phyloP scores from a whole-genome alignment of 768 basidiomycete species.

The Lactarius psammicola region DNA sequence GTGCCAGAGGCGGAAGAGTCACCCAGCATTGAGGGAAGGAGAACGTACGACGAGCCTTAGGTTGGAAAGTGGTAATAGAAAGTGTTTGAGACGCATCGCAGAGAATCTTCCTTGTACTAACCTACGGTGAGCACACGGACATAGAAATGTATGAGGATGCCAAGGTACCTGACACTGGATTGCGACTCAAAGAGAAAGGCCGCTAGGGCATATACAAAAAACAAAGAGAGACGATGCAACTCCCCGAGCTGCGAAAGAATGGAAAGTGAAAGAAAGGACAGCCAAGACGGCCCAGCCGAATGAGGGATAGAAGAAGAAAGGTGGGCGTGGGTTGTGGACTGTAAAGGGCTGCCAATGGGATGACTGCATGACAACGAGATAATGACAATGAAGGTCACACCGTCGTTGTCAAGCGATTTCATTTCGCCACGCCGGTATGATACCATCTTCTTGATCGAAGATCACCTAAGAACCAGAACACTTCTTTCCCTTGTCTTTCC shows the following conservation, averaged over 20 bases:
- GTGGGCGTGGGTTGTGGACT: background rate
- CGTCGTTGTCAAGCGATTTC: background rate
- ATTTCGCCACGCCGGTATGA: conserved; percentile 42
- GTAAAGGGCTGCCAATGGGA: background rate
- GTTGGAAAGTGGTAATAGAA: conserved; percentile 42
- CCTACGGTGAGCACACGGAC: background rate
- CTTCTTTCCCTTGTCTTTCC: conserved; percentile 49
- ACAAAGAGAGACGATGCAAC: conserved; percentile 33
- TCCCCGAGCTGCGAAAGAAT: conserved; percentile 18
- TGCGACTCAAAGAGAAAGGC: conserved; percentile 36
- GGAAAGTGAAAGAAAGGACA: conserved; percentile 25
- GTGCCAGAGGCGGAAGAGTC: background rate
- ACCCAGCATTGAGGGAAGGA: conserved; percentile 1
- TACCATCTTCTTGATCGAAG: conserved; percentile 77
- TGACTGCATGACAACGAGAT: background rate
- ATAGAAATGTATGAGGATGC: background rate
- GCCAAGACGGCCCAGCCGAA: conserved; percentile 26
- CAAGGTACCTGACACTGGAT: conserved; percentile 8
- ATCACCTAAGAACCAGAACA: conserved; percentile 58
- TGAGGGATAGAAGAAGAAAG: background rate
- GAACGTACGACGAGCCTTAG: conserved; percentile 48
- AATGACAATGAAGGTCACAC: background rate
- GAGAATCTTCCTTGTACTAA: conserved; percentile 1
- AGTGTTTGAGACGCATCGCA: conserved; percentile 43
- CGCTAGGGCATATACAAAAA: conserved; percentile 44